These are phyloP conservation scores for Thalassiosira hispida DNA, from an alignment of 352 stramenopile genomes.

Conservation along the genomic window DNA sequence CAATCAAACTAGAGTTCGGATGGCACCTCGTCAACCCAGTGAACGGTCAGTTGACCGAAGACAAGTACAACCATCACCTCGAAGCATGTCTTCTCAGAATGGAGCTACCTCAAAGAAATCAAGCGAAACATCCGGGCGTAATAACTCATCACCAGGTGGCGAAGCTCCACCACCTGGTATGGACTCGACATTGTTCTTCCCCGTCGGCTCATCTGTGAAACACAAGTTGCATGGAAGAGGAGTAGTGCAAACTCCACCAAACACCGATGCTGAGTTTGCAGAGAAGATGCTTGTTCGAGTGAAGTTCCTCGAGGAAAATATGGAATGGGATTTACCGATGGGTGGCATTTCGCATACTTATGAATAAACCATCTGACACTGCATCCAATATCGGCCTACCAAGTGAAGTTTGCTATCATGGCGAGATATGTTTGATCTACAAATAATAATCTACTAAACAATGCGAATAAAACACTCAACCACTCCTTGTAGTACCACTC, in stretches of 20 bases:
- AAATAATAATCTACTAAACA: too few relatives aligned
- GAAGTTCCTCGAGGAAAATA: conserved; percentile 38
- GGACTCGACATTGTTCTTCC: conserved; percentile 79
- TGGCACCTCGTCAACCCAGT: not conserved
- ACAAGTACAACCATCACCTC: not conserved
- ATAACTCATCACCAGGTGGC: not conserved
- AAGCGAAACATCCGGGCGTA: not conserved
- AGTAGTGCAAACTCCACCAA: conserved; percentile 59
- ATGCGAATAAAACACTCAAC: too few relatives aligned
- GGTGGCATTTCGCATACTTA: conserved; percentile 32
- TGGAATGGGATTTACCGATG: conserved; percentile 48
- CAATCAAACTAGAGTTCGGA: not conserved
- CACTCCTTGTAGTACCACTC: too few relatives aligned
- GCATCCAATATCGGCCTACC: too few relatives aligned
- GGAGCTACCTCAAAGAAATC: not conserved
- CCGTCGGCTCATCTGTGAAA: conserved; percentile 66
- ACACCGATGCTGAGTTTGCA: conserved; percentile 33
- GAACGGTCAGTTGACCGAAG: not conserved
- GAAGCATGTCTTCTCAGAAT: not conserved
- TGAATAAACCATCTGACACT: too few relatives aligned
- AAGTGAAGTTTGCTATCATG: too few relatives aligned
- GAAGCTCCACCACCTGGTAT: conserved; percentile 31
- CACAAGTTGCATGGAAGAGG: conserved; percentile 68
- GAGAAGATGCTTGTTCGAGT: conserved; percentile 59
- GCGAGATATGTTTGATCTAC: too few relatives aligned